These are phyloP conservation scores for Picocystis sp. DNA, from an alignment of 163 green algal species.

Conservation along the genomic window DNA sequence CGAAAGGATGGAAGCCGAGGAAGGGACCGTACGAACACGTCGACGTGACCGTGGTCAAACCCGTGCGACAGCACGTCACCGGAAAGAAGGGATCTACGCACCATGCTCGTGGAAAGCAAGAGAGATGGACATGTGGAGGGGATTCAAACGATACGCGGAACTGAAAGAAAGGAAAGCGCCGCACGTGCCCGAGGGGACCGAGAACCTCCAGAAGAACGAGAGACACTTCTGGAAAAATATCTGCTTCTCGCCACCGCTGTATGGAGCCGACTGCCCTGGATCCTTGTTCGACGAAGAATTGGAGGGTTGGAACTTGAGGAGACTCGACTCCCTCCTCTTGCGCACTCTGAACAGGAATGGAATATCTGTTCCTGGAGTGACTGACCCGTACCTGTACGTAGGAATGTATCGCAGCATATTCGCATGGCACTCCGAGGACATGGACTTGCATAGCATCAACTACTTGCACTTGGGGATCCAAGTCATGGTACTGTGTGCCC, in stretches of 20 bases:
- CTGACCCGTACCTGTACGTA: slow-evolving; percentile 65
- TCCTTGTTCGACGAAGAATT: slow-evolving; percentile 36
- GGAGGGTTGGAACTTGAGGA: slow-evolving; percentile 46
- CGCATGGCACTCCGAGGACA: slow-evolving; percentile 45
- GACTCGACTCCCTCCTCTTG: slow-evolving; percentile 44
- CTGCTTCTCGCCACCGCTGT: slow-evolving; percentile 37
- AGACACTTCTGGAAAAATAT: slow-evolving; percentile 53
- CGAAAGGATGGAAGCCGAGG: slow-evolving; percentile 35
- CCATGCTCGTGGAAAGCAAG: slow-evolving; percentile 34
- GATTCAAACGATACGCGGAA: background rate
- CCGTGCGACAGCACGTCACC: slow-evolving; percentile 39
- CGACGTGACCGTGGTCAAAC: slow-evolving; percentile 12
- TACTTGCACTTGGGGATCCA: slow-evolving; percentile 27
- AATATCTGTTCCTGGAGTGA: slow-evolving; percentile 48
- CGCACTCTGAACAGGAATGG: slow-evolving; percentile 30
- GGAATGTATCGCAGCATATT: slow-evolving; percentile 58
- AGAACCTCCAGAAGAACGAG: slow-evolving; percentile 26
- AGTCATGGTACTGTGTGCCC: slow-evolving; percentile 49
- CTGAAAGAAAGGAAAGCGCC: slow-evolving; percentile 17
- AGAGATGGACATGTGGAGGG: background rate
- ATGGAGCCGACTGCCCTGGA: slow-evolving; percentile 46
- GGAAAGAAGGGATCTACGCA: slow-evolving; percentile 36
- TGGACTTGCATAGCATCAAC: slow-evolving; percentile 36
- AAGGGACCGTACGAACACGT: slow-evolving; percentile 23
- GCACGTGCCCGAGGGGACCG: background rate